A percentile compares a stretch with the other conserved stretches of the same genome.
Evolutionary conservation across 768 basidiomycete species (phyloP).

Genomic region (Sporobolomyces phaffii): DNA sequence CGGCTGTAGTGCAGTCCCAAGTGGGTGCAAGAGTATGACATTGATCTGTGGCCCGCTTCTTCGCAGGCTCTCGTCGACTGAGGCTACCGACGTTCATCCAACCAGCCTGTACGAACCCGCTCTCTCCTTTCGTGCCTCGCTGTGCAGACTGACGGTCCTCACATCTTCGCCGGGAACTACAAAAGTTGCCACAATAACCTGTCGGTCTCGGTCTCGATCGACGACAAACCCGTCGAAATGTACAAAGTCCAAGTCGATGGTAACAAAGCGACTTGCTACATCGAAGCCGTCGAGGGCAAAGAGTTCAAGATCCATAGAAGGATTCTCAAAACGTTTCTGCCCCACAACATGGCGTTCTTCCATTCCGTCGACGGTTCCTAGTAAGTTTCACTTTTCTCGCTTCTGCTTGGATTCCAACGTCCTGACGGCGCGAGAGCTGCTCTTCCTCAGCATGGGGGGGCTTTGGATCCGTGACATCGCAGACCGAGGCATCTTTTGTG

Average conservation of each 20-base stretch:
- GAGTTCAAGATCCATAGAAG: neutral
- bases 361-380: neutral
- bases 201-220: neutral
- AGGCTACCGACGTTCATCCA: too few relatives aligned
- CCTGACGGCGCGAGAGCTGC: neutral
- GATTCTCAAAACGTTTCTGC: neutral
- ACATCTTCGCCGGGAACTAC: too few relatives aligned
- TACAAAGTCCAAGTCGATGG: constrained; percentile 2
- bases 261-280: constrained; percentile 17
- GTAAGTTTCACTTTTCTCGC: neutral
- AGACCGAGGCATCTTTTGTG: neutral
- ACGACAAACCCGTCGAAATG: neutral
- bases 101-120: too few relatives aligned
- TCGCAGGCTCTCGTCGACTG: too few relatives aligned
- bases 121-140: too few relatives aligned
- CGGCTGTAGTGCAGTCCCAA: too few relatives aligned
- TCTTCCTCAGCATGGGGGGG: neutral
- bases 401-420: neutral
- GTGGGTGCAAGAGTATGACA: too few relatives aligned
- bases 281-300: constrained; percentile 13
- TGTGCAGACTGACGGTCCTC: too few relatives aligned
- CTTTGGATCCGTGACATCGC: too few relatives aligned
- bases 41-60: too few relatives aligned
- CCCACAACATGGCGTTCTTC: neutral
- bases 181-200: too few relatives aligned